A percentile compares a stretch with the other conserved stretches of the same genome.
These are phyloP conservation scores for Thelonectria rubi DNA, from an alignment of 2,329 filamentous ascomycete genomes.

Conservation along the genomic window DNA sequence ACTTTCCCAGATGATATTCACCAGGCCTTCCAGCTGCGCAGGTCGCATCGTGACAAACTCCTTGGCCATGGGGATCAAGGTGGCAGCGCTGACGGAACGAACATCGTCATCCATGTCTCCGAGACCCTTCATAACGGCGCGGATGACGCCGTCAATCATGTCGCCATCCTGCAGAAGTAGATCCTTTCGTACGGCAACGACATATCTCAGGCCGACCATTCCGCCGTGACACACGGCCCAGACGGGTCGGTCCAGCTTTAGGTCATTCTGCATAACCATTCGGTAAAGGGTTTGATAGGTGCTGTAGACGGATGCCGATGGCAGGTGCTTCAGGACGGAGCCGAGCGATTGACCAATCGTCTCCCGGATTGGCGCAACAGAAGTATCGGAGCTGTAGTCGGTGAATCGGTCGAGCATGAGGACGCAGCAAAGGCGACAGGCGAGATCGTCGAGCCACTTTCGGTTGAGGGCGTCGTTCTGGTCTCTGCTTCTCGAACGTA, in stretches of 20 bases:
- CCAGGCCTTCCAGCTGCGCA: constrained; percentile 78
- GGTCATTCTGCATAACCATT: constrained; percentile 90
- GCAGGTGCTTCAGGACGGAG: constrained; percentile 85
- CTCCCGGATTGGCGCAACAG: constrained; percentile 94
- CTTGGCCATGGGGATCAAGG: constrained; percentile 92
- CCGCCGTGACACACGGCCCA: constrained; percentile 98
- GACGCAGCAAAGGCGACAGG: constrained; percentile 93
- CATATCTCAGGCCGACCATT: constrained; percentile 95
- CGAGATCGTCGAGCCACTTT: constrained; percentile 90
- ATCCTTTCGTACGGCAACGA: constrained; percentile 94
- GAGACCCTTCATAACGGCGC: constrained; percentile 93
- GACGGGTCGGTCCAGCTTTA: constrained; percentile 75
- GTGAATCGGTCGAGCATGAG: constrained; percentile 98
- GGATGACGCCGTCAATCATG: constrained; percentile 92
- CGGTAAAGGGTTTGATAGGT: constrained; percentile 87
- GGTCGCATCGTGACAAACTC: constrained; percentile 91
- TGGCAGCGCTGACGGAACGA: constrained; percentile 95
- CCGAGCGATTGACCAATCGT: constrained; percentile 94
- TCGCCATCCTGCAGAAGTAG: constrained; percentile 82
- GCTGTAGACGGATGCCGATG: constrained; percentile 79
- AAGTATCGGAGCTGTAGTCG: constrained; percentile 97
- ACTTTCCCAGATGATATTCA: constrained; percentile 97
- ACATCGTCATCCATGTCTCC: constrained; percentile 95
- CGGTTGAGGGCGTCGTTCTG: constrained; percentile 85
- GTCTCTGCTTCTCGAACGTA: constrained; percentile 71